Conservation (phyloP, 2,329 filamentous ascomycete genomes). For the Neonectria coccinea region DNA sequence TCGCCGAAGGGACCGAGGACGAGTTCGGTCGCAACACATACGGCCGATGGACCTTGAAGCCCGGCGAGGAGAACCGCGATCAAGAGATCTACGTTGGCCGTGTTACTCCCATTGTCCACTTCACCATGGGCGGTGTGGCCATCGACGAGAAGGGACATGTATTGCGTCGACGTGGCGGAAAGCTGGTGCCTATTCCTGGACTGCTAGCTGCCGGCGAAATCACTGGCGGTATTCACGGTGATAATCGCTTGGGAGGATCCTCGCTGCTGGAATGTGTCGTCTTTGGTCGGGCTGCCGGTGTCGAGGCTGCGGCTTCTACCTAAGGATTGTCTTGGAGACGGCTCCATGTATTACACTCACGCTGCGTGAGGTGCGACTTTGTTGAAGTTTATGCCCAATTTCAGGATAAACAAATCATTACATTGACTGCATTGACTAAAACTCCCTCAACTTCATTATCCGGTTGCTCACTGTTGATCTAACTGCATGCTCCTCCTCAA, state of each 20-base stretch:
- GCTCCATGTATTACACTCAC: constrained; percentile 29
- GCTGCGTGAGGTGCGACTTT: constrained; percentile 38
- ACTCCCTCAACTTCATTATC: neutral
- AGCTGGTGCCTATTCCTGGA: constrained; percentile 61
- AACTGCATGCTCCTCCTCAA: constrained; percentile 21
- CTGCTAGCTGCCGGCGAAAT: constrained; percentile 74
- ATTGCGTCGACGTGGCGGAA: constrained; percentile 52
- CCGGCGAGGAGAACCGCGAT: constrained; percentile 58
- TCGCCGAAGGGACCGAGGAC: constrained; percentile 55
- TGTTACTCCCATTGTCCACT: constrained; percentile 73
- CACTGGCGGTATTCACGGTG: constrained; percentile 73
- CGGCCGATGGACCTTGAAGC: constrained; percentile 65
- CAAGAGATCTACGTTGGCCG: constrained; percentile 67
- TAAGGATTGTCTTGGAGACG: constrained; percentile 1
- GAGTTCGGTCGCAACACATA: constrained; percentile 62
- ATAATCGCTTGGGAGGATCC: constrained; percentile 71
- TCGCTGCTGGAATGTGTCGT: constrained; percentile 73
- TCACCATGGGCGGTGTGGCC: constrained; percentile 74
- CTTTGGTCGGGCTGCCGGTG: constrained; percentile 69
- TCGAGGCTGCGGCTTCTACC: constrained; percentile 31
- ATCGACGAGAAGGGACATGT: constrained; percentile 67
- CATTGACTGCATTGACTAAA: neutral
- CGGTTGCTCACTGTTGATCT: constrained; percentile 1
- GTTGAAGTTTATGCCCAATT: neutral
- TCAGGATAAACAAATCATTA: neutral